Percentiles rank a stretch among this genome's conserved stretches.
phyloP scores from a whole-genome alignment of 176 grass and related monocot genomes.

The Bothriochloa decipiens region DNA sequence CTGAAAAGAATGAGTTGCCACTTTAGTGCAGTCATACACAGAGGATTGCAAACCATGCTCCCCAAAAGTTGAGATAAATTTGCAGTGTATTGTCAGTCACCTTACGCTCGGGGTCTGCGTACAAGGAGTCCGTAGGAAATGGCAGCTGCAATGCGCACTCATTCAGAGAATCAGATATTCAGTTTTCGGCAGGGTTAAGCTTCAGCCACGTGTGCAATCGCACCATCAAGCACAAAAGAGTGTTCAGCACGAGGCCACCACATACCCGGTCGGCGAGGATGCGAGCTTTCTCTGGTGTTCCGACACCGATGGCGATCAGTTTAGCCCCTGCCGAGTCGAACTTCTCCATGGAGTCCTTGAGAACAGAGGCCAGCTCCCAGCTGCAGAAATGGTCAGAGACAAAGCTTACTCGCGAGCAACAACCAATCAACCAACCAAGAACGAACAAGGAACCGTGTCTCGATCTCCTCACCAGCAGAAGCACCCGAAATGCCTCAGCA shows the following conservation, averaged over 20 bases:
- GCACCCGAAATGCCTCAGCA: constrained; percentile 89
- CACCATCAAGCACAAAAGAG: background rate
- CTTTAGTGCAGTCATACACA: background rate
- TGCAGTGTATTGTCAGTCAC: constrained; percentile 37
- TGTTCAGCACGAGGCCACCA: constrained; percentile 24
- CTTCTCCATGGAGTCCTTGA: constrained; percentile 63
- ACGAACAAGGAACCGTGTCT: background rate
- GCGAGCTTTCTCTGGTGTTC: constrained; percentile 77
- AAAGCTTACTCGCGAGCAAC: background rate
- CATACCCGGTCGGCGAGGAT: constrained; percentile 82
- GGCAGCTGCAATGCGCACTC: constrained; percentile 55
- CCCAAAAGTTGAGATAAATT: background rate
- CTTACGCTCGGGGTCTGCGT: constrained; percentile 91
- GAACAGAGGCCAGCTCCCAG: constrained; percentile 90
- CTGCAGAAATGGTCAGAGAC: constrained; percentile 14
- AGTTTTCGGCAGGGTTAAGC: background rate
- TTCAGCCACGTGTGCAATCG: background rate
- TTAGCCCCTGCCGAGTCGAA: constrained; percentile 74
- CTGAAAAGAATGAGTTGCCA: constrained; percentile 42
- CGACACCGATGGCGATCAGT: constrained; percentile 78
- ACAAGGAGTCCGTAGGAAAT: constrained; percentile 80
- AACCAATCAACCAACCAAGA: background rate
- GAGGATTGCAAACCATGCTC: background rate
- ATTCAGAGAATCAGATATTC: constrained; percentile 15
- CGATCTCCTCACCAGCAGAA: constrained; percentile 71